phyloP scores from a whole-genome alignment of 176 grass and related monocot species.

The Themeda triandra region DNA sequence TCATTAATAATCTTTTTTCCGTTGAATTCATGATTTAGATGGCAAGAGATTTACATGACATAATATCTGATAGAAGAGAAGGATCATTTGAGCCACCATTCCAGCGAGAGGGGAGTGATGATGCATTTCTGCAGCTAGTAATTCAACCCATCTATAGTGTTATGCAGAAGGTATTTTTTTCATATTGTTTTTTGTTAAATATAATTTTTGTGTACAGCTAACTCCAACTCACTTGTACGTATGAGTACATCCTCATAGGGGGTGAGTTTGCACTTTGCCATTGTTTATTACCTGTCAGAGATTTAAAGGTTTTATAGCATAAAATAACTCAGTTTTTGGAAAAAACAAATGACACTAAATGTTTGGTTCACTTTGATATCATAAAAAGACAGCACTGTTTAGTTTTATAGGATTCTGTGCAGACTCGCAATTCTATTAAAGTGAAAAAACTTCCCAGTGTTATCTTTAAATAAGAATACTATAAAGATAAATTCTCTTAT shows the following conservation, averaged over 20 bases:
- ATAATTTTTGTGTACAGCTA: not conserved
- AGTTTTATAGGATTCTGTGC: not conserved
- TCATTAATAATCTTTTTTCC: conserved; percentile 1
- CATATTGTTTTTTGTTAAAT: not conserved
- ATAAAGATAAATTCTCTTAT: not conserved
- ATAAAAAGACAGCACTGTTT: not conserved
- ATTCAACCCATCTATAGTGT: conserved; percentile 76
- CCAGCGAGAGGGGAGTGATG: conserved; percentile 37
- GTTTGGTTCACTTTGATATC: not conserved
- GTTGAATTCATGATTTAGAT: conserved; percentile 53
- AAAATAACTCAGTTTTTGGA: not conserved
- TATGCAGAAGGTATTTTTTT: conserved; percentile 65
- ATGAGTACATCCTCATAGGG: not conserved
- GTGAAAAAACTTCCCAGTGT: not conserved
- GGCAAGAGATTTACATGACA: conserved; percentile 57
- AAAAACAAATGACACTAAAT: not conserved
- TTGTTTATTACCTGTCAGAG: not conserved
- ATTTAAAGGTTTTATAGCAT: not conserved
- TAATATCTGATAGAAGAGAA: conserved; percentile 38
- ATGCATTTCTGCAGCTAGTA: conserved; percentile 64
- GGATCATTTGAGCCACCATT: conserved; percentile 26
- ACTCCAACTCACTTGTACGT: not conserved
- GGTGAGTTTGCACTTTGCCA: not conserved
- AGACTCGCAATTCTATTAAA: not conserved
- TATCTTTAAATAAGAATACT: not conserved